Evolutionary conservation across 805 yeast species (phyloP).

Genomic region (Lachancea fermentati): DNA sequence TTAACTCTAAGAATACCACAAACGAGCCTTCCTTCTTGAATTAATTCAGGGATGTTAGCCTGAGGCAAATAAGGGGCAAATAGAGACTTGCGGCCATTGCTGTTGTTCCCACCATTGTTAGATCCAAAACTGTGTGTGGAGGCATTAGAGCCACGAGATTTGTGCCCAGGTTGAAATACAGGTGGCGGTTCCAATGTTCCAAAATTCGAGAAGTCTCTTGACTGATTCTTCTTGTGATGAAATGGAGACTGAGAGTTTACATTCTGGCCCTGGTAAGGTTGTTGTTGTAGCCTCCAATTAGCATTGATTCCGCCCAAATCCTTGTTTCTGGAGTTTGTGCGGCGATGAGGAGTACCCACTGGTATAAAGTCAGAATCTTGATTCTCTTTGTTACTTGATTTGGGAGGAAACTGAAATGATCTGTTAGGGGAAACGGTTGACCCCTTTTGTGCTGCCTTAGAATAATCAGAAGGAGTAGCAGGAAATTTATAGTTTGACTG

Average conservation of each 20-base stretch:
- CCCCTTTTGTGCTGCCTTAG: slow-evolving; percentile 15
- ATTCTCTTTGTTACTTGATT: slow-evolving; percentile 19
- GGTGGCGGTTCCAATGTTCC: slow-evolving; percentile 33
- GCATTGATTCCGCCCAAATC: slow-evolving; percentile 41
- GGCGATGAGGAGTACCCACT: slow-evolving; percentile 27
- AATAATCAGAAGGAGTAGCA: slow-evolving; percentile 24
- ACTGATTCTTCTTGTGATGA: slow-evolving; percentile 26
- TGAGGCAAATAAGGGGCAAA: slow-evolving; percentile 97
- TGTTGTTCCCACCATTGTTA: slow-evolving; percentile 35
- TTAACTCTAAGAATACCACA: slow-evolving; percentile 91
- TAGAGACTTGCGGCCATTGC: slow-evolving; percentile 62
- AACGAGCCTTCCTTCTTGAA: slow-evolving; percentile 85
- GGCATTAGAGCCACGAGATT: slow-evolving; percentile 67
- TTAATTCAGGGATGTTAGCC: slow-evolving; percentile 80
- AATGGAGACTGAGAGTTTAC: slow-evolving; percentile 16
- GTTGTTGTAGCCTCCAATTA: slow-evolving; percentile 63
- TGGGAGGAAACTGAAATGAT: slow-evolving; percentile 56
- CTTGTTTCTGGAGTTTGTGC: slow-evolving; percentile 25
- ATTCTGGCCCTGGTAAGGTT: slow-evolving; percentile 23
- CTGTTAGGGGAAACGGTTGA: slow-evolving; percentile 40
- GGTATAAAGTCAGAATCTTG: slow-evolving; percentile 28
- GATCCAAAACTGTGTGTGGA: slow-evolving; percentile 45
- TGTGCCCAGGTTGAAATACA: slow-evolving; percentile 71
- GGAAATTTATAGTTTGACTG: slow-evolving; percentile 29
- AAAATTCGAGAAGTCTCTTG: slow-evolving; percentile 24